Evolutionary conservation across 345 rosid species (phyloP), one percentile per base, ranked within the genome.

Genomic region (Euphorbia lathyris): DNA sequence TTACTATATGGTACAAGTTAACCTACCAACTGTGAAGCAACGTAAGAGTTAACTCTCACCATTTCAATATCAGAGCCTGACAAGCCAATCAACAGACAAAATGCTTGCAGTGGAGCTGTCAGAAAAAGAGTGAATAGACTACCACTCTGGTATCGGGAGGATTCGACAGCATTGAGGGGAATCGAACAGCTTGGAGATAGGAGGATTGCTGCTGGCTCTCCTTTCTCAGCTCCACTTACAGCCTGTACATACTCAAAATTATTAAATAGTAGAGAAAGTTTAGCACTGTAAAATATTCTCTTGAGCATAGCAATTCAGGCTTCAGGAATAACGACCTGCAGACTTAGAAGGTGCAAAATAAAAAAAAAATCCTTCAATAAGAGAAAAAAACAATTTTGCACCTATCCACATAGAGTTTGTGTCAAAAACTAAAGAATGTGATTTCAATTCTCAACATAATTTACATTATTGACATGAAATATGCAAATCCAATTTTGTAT

Each of bases 131-230:
- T 91, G 85, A 91, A 86, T 55, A 89, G 79, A 67, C 92, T 87
- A 77, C 97, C 90, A 79, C 85, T 79, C 58, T 91, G 89, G 60
- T 82, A 83, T 67, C 90, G 92, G 74, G 89, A 79, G 70, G 80
- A 82, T 77, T 90, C 96, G 53, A 78, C 68, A 48, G 83, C 61
- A 42, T 71, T 73, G 71, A 77, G 72, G 10, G 83, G 87, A 77
- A 83, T 67, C 59, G 87, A 77, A 70, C 83, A 82, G 70, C 85
- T 81, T 23, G 98, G 92, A 22, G 97, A 94, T 50, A 91, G 76
- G 78, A 94, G 92, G 72, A 94, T 66, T n/a, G 95, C 97, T 36
- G 98, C 93, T 69, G 87, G 85, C 80, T 94, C 98, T 74, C 98
- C 98, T 83, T 91, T 91, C 82, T 94, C 98, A 62, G 88, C 83